phyloP scores from a whole-genome alignment of 352 stramenopile genomes.

The Pythium pyrilobum region DNA sequence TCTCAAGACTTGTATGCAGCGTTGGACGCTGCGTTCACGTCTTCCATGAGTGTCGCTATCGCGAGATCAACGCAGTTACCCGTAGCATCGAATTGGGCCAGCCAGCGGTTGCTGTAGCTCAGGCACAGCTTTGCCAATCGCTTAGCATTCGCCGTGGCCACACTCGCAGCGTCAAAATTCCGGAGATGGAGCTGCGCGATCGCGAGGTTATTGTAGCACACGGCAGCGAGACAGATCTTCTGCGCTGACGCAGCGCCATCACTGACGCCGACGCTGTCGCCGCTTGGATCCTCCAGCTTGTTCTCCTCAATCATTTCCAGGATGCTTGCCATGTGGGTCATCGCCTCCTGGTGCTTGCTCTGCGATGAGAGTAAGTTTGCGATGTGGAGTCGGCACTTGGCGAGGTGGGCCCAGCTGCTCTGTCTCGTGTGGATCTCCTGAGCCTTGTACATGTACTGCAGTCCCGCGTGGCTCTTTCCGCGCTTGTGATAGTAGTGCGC shows the following conservation, averaged over 20 bases:
- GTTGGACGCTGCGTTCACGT: slow-evolving; percentile 28
- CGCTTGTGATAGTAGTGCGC: slow-evolving; percentile 89
- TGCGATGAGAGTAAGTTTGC: slow-evolving; percentile 72
- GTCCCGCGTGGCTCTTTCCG: slow-evolving; percentile 71
- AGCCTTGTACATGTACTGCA: slow-evolving; percentile 83
- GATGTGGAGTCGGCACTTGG: slow-evolving; percentile 88
- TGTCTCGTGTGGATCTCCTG: slow-evolving; percentile 76
- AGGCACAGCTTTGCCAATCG: slow-evolving; percentile 87
- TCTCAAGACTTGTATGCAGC: slow-evolving; percentile 5
- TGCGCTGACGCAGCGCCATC: slow-evolving; percentile 56
- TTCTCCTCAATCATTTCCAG: slow-evolving; percentile 88
- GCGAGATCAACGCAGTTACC: slow-evolving; percentile 65
- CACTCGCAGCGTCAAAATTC: slow-evolving; percentile 72
- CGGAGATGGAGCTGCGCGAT: slow-evolving; percentile 86
- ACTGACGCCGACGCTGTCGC: slow-evolving; percentile 2
- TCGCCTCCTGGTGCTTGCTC: slow-evolving; percentile 72
- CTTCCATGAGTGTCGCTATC: slow-evolving; percentile 68
- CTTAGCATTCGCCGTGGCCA: slow-evolving; percentile 81
- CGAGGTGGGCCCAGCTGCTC: slow-evolving; percentile 77
- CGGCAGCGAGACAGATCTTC: slow-evolving; percentile 86
- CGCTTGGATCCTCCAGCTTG: slow-evolving; percentile 56
- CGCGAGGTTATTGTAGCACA: slow-evolving; percentile 92
- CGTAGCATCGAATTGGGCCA: slow-evolving; percentile 85
- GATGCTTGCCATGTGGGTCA: slow-evolving; percentile 75
- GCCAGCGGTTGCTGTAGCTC: slow-evolving; percentile 90